phyloP scores from a whole-genome alignment of 306 rosid genomes.

The Vigna angularis region DNA sequence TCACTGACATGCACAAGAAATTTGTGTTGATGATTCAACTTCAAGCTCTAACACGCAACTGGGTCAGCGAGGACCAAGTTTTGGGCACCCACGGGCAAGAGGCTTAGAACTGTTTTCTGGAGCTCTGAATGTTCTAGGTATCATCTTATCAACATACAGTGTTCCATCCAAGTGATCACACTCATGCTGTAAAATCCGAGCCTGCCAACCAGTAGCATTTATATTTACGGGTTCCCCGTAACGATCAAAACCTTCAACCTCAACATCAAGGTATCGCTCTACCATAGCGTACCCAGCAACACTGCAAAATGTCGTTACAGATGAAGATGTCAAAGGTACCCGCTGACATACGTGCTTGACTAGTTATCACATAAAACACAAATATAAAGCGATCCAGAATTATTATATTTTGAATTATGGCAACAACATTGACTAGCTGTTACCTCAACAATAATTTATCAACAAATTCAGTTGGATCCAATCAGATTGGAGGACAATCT shows the following conservation, averaged over 20 bases:
- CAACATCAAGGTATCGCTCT: constrained; percentile 78
- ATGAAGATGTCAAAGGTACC: not conserved
- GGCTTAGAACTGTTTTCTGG: constrained; percentile 65
- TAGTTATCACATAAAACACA: constrained; percentile 12
- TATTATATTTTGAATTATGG: not conserved
- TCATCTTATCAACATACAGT: constrained; percentile 81
- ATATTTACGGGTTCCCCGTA: constrained; percentile 62
- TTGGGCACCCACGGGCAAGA: constrained; percentile 73
- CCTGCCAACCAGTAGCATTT: constrained; percentile 85
- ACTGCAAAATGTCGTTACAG: constrained; percentile 51
- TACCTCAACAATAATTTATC: constrained; percentile 29
- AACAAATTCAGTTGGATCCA: not conserved
- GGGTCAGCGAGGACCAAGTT: constrained; percentile 62
- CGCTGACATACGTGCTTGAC: not conserved
- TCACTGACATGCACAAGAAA: no score
- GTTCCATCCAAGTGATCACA: constrained; percentile 90
- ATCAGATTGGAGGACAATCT: constrained; percentile 4
- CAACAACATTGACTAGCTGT: not conserved
- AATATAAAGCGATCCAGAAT: not conserved
- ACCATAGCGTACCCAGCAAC: constrained; percentile 70
- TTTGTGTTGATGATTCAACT: no score
- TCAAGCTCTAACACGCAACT: not conserved
- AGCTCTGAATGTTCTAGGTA: constrained; percentile 71
- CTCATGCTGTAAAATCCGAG: constrained; percentile 86
- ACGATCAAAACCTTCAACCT: constrained; percentile 74